Conservation (phyloP, 345 rosid species). For the Brassica rapa region DNA sequence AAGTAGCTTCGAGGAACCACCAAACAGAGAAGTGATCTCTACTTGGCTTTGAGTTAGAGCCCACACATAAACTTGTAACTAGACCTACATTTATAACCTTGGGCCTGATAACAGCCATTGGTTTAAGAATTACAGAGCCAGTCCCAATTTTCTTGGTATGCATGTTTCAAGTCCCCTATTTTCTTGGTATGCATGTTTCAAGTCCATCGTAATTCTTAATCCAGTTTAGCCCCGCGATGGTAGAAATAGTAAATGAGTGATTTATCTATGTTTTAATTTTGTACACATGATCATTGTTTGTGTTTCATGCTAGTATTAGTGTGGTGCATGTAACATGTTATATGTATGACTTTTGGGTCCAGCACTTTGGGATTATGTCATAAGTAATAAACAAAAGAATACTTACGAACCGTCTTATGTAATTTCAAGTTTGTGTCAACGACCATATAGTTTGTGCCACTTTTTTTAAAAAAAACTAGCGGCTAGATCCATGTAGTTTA, state of each 20-base stretch:
- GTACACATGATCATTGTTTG: background rate
- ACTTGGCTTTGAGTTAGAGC: background rate
- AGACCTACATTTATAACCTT: background rate
- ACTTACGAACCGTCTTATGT: background rate
- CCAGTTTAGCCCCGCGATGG: too few relatives aligned
- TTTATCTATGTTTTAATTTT: too few relatives aligned
- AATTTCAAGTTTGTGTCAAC: background rate
- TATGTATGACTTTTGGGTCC: background rate
- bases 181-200: too few relatives aligned
- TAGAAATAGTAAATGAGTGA: too few relatives aligned
- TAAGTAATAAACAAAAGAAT: too few relatives aligned
- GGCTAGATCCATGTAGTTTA: background rate
- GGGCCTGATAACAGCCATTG: too few relatives aligned
- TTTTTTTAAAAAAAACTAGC: background rate
- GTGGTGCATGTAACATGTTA: background rate
- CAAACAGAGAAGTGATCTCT: constrained; percentile 35
- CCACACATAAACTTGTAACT: too few relatives aligned
- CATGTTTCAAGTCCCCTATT: too few relatives aligned
- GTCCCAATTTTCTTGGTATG: too few relatives aligned
- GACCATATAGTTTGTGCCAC: background rate
- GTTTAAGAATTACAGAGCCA: too few relatives aligned
- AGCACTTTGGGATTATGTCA: too few relatives aligned
- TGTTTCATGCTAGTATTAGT: background rate
- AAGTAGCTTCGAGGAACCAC: constrained; percentile 34
- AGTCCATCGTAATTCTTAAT: too few relatives aligned